phyloP scores from a whole-genome alignment of 805 yeast species.

The Saturnispora silvae region DNA sequence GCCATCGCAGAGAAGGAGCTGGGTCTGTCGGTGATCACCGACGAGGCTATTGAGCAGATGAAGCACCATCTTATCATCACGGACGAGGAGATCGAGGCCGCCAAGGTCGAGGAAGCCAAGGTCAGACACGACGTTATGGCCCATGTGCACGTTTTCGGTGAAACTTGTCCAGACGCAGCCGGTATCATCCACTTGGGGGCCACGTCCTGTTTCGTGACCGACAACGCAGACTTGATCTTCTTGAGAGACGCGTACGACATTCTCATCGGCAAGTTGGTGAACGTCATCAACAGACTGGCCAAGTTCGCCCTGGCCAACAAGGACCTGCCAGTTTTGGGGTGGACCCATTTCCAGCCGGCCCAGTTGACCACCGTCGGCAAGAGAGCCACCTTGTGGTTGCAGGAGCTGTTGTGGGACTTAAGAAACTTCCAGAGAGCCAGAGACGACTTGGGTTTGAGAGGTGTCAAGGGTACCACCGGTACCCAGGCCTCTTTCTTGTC shows the following conservation, averaged over 20 bases:
- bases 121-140: slow-evolving; percentile 99
- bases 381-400: slow-evolving; percentile 96
- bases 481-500: slow-evolving; percentile 96
- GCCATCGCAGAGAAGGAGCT: slow-evolving; percentile 93
- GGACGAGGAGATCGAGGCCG: slow-evolving; percentile 85
- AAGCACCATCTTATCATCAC: slow-evolving; percentile 66
- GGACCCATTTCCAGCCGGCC: slow-evolving; percentile 99
- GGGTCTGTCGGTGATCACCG: slow-evolving; percentile 76
- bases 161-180: slow-evolving; percentile 88
- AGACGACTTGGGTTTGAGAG: slow-evolving; percentile 91
- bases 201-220: slow-evolving; percentile 95
- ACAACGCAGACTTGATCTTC: slow-evolving; percentile 94
- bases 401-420: slow-evolving; percentile 95
- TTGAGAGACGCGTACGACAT: slow-evolving; percentile 92
- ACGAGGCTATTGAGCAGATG: slow-evolving; percentile 88
- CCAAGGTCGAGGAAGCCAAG: slow-evolving; percentile 88
- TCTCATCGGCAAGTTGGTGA: slow-evolving; percentile 87
- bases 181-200: slow-evolving; percentile 98
- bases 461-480: slow-evolving; percentile 99
- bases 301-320: slow-evolving; percentile 85
- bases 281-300: slow-evolving; percentile 83
- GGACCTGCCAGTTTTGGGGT: slow-evolving; percentile 93
- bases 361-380: slow-evolving; percentile 98
- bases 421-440: slow-evolving; percentile 94
- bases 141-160: slow-evolving; percentile 92